phyloP scores from a whole-genome alignment of 2,329 filamentous ascomycete species.

The Colletotrichum orchidophilum region DNA sequence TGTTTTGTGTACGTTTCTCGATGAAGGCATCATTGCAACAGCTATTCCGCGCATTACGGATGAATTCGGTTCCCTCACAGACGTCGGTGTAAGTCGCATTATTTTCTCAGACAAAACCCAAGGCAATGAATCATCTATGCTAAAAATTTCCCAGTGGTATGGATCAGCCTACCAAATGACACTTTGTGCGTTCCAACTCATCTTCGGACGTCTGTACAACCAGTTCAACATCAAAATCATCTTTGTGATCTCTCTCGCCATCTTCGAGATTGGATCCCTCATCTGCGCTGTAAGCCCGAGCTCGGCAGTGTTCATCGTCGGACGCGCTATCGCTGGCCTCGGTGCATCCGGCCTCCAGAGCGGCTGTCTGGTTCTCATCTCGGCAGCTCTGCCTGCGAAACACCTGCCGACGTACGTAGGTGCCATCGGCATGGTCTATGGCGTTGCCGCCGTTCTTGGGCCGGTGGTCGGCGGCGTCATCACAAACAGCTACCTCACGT shows the following conservation, averaged over 20 bases:
- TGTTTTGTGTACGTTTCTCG: constrained; percentile 17
- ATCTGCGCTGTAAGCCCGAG: constrained; percentile 47
- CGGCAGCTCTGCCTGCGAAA: constrained; percentile 16
- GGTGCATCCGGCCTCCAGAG: constrained; percentile 42
- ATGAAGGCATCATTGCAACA: constrained; percentile 46
- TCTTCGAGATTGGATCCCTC: constrained; percentile 45
- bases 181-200: constrained; percentile 37
- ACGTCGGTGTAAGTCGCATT: constrained; percentile 47
- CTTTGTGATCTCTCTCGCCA: constrained; percentile 40
- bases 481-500: constrained; percentile 14
- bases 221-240: constrained; percentile 42
- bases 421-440: constrained; percentile 24
- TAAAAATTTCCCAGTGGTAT: constrained; percentile 39
- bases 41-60: constrained; percentile 46
- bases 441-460: constrained; percentile 17
- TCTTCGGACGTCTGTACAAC: constrained; percentile 44
- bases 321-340: constrained; percentile 47
- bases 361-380: constrained; percentile 26
- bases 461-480: constrained; percentile 34
- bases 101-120: background rate
- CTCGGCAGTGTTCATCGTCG: constrained; percentile 47
- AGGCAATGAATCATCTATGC: background rate
- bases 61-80: constrained; percentile 49
- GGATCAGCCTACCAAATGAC: constrained; percentile 41
- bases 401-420: constrained; percentile 16